Evolutionary conservation across 129 eudicot species (phyloP).

Genomic region (Flaveria sonorensis): DNA sequence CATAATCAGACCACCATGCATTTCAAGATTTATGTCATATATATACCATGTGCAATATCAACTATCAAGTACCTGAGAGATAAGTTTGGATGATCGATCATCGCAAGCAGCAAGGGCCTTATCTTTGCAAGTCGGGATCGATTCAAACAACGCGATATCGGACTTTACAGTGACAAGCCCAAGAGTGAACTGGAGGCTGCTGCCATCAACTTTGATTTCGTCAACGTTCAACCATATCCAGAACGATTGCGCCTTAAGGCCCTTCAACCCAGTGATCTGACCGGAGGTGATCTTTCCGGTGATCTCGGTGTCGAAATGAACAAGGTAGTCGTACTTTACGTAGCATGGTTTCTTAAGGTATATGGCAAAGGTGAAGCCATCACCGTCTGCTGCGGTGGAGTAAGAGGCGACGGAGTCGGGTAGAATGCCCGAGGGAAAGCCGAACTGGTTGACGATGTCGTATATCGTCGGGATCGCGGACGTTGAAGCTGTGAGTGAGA

Average conservation of each 20-base stretch:
- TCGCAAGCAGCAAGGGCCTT: slow-evolving; percentile 27
- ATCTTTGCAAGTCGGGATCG: slow-evolving; percentile 53
- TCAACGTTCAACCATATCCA: slow-evolving; percentile 59
- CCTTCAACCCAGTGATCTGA: slow-evolving; percentile 54
- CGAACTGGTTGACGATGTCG: slow-evolving; percentile 56
- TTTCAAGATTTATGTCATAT: background rate
- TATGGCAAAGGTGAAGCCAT: slow-evolving; percentile 39
- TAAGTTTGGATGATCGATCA: slow-evolving; percentile 3
- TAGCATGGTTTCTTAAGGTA: slow-evolving; percentile 52
- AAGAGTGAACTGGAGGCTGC: slow-evolving; percentile 54
- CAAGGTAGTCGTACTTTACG: slow-evolving; percentile 63
- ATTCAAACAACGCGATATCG: slow-evolving; percentile 51
- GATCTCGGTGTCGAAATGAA: slow-evolving; percentile 54
- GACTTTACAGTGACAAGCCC: slow-evolving; percentile 61
- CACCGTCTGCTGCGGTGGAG: slow-evolving; percentile 12
- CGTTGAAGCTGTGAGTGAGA: slow-evolving; percentile 15
- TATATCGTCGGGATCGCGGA: slow-evolving; percentile 33
- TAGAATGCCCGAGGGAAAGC: slow-evolving; percentile 66
- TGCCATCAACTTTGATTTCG: slow-evolving; percentile 60
- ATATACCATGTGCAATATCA: too few relatives aligned
- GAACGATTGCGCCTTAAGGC: slow-evolving; percentile 52
- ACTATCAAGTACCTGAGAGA: slow-evolving; percentile 1
- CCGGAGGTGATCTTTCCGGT: slow-evolving; percentile 57
- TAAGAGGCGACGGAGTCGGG: slow-evolving; percentile 59
- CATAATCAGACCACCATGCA: background rate